Evolutionary conservation across 2,329 filamentous ascomycete genomes (phyloP).

Genomic region (Clarireedia hainanense): DNA sequence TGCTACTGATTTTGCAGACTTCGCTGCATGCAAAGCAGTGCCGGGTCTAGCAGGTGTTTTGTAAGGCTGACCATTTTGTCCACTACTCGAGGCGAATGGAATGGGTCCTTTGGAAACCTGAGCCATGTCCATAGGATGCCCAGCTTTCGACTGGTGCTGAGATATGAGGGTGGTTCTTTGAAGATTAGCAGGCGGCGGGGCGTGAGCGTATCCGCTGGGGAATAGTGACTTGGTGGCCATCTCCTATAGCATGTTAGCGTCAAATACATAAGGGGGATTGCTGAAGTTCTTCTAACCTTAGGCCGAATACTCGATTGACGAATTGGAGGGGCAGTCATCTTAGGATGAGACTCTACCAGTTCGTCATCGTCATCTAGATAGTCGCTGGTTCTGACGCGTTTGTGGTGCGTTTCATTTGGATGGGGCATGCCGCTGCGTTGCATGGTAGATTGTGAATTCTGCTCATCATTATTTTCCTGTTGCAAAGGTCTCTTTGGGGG

Average conservation of each 20-base stretch:
- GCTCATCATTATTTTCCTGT: slow-evolving; percentile 52
- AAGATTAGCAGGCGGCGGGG: slow-evolving; percentile 36
- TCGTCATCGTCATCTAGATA: slow-evolving; percentile 58
- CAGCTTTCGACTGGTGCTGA: slow-evolving; percentile 58
- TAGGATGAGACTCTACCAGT: slow-evolving; percentile 48
- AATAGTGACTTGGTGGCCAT: slow-evolving; percentile 52
- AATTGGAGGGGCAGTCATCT: slow-evolving; percentile 76
- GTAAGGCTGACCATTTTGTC: slow-evolving; percentile 44
- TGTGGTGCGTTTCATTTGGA: slow-evolving; percentile 53
- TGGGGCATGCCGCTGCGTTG: slow-evolving; percentile 54
- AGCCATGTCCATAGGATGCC: slow-evolving; percentile 73
- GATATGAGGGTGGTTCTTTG: slow-evolving; percentile 54
- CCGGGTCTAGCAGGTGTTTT: slow-evolving; percentile 61
- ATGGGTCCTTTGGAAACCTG: slow-evolving; percentile 84
- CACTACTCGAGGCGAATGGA: slow-evolving; percentile 70
- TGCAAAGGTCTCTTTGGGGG: slow-evolving; percentile 67
- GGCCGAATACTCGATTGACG: slow-evolving; percentile 63
- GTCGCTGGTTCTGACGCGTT: slow-evolving; percentile 73
- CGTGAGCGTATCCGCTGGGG: slow-evolving; percentile 52
- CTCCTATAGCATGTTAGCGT: slow-evolving; percentile 43
- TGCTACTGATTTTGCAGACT: slow-evolving; percentile 53
- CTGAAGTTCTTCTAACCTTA: slow-evolving; percentile 31
- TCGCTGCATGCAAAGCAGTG: slow-evolving; percentile 33
- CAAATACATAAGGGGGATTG: neutral
- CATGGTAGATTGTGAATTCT: slow-evolving; percentile 34